These are phyloP conservation scores for Sphagnum tenellum DNA, from an alignment of 225 moss, liverwort and hornwort species.

Conservation along the genomic window DNA sequence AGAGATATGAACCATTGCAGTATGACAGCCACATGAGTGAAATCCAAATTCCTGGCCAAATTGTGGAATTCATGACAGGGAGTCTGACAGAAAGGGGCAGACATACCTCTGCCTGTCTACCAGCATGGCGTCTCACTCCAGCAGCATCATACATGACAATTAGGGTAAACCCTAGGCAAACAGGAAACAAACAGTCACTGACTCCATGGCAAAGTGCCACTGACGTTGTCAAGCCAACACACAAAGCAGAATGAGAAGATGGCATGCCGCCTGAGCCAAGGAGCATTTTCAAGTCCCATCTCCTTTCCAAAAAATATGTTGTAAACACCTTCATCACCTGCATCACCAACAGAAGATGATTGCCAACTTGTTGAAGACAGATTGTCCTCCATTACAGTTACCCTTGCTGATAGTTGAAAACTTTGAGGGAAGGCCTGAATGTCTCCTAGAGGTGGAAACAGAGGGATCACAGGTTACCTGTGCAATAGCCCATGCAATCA, in stretches of 20 bases:
- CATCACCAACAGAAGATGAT: neutral
- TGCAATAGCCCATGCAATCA: conserved; percentile 82
- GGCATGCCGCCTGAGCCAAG: conserved; percentile 97
- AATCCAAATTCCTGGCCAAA: too few relatives aligned
- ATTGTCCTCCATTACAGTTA: too few relatives aligned
- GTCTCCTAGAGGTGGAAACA: too few relatives aligned
- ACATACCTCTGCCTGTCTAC: conserved; percentile 83
- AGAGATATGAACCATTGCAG: too few relatives aligned
- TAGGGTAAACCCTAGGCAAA: conserved; percentile 91
- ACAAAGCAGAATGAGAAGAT: conserved; percentile 92
- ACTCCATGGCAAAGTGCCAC: conserved; percentile 89
- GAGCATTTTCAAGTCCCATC: conserved; percentile 84
- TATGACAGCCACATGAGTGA: too few relatives aligned
- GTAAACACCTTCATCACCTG: conserved; percentile 91
- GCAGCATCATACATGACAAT: conserved; percentile 99
- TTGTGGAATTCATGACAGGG: too few relatives aligned
- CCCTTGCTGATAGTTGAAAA: too few relatives aligned
- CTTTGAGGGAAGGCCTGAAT: too few relatives aligned
- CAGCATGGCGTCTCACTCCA: conserved; percentile 93
- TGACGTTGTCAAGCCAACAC: conserved; percentile 90
- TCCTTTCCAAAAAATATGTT: conserved; percentile 73
- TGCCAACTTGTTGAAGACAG: too few relatives aligned
- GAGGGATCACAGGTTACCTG: conserved; percentile 32
- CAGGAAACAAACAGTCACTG: conserved; percentile 84
- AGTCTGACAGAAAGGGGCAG: neutral